phyloP scores from a whole-genome alignment of 177 flowering plant species.

The Vitis hybrid region DNA sequence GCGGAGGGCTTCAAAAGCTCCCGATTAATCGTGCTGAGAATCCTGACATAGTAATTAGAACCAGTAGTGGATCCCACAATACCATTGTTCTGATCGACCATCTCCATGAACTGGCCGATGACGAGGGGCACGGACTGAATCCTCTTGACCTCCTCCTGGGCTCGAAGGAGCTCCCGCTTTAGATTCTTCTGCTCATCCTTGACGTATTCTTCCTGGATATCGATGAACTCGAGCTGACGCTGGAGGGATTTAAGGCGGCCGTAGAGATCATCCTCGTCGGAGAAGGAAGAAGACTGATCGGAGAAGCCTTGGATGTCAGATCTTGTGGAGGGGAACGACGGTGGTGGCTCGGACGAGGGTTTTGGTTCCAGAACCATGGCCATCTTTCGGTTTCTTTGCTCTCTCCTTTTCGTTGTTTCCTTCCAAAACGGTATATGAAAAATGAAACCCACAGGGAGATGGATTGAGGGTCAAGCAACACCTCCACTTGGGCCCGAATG shows the following conservation, averaged over 20 bases:
- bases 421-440: not conserved
- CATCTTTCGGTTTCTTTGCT: slow-evolving; percentile 17
- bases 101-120: slow-evolving; percentile 98
- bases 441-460: not conserved
- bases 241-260: slow-evolving; percentile 65
- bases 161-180: slow-evolving; percentile 79
- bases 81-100: slow-evolving; percentile 95
- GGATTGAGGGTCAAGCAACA: slow-evolving; percentile 10
- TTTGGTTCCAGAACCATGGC: slow-evolving; percentile 43
- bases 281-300: slow-evolving; percentile 9
- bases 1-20: slow-evolving; percentile 89
- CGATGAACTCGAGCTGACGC: slow-evolving; percentile 84
- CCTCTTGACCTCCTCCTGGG: slow-evolving; percentile 95
- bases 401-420: not conserved
- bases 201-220: slow-evolving; percentile 90
- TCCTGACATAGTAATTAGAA: slow-evolving; percentile 86
- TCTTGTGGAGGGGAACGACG: slow-evolving; percentile 23
- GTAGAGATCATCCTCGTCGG: slow-evolving; percentile 83
- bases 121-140: slow-evolving; percentile 95
- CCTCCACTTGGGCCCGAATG: too few relatives aligned
- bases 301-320: slow-evolving; percentile 14
- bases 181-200: slow-evolving; percentile 93
- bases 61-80: slow-evolving; percentile 96
- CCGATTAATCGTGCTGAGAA: slow-evolving; percentile 83
- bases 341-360: slow-evolving; percentile 29